phyloP scores from a whole-genome alignment of 2,329 filamentous ascomycete species.

The Albophoma yamanashiensis region DNA sequence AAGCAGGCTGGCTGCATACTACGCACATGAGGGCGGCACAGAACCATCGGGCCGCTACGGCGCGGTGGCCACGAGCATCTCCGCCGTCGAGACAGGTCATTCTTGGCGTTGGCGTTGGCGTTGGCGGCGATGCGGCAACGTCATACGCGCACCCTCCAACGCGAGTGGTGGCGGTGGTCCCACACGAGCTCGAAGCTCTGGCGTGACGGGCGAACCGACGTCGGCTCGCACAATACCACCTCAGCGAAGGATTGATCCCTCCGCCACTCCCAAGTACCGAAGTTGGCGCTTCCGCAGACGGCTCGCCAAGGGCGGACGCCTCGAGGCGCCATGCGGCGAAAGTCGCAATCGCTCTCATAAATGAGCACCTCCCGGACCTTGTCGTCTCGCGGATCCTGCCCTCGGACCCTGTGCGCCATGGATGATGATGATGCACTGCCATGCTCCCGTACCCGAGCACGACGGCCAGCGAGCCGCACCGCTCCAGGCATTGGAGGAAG shows the following conservation, averaged over 20 bases:
- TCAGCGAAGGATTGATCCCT: background rate
- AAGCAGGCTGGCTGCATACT: background rate
- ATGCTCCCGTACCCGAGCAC: background rate
- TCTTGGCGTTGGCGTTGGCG: background rate
- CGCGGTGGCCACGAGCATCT: background rate
- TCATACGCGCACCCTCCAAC: conserved; percentile 4
- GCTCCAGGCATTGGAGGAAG: background rate
- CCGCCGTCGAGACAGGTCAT: background rate
- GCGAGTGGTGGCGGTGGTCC: conserved; percentile 3
- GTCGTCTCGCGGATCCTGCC: background rate
- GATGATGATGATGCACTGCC: background rate
- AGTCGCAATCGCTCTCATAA: background rate
- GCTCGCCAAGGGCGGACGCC: too few species aligned
- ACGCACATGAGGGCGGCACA: background rate
- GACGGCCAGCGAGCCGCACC: background rate
- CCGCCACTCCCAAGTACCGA: background rate
- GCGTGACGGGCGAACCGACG: background rate
- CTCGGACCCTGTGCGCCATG: background rate
- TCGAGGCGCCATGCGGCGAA: background rate
- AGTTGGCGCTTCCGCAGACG: background rate
- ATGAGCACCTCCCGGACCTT: background rate
- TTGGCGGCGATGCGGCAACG: conserved; percentile 3
- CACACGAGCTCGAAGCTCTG: background rate
- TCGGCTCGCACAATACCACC: background rate
- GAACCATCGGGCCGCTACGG: background rate